These are phyloP conservation scores for Mucor sp. DNA, from an alignment of 371 early-diverging fungal genomes.

Conservation along the genomic window DNA sequence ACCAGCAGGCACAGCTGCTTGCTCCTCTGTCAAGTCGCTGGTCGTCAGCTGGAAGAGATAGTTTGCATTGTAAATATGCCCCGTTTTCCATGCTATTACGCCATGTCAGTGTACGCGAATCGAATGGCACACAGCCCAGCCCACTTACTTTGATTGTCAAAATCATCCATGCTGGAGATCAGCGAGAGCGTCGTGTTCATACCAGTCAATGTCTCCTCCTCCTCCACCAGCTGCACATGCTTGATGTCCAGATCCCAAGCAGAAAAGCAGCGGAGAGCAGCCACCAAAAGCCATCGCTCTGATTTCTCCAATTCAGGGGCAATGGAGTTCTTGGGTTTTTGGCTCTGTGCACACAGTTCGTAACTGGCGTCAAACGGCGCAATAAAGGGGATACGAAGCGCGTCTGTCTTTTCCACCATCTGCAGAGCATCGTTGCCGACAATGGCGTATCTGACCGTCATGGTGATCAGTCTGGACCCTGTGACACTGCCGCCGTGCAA, in stretches of 20 bases:
- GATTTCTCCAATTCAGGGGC: slow-evolving; percentile 32
- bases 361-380: slow-evolving; percentile 53
- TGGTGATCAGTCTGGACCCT: slow-evolving; percentile 34
- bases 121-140: no score
- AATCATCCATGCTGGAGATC: slow-evolving; percentile 24
- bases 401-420: slow-evolving; percentile 50
- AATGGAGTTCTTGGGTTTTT: slow-evolving; percentile 23
- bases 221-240: slow-evolving; percentile 32
- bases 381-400: slow-evolving; percentile 50
- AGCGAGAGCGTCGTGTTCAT: slow-evolving; percentile 21
- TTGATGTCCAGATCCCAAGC: slow-evolving; percentile 53
- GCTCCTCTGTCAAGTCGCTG: slow-evolving; percentile 37
- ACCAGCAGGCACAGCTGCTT: slow-evolving; percentile 37
- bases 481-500: slow-evolving; percentile 30
- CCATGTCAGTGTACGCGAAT: neutral
- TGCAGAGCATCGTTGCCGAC: slow-evolving; percentile 12
- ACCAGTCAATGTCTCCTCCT: slow-evolving; percentile 18
- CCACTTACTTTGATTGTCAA: slow-evolving; percentile 27
- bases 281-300: slow-evolving; percentile 43
- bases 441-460: slow-evolving; percentile 29
- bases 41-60: slow-evolving; percentile 41
- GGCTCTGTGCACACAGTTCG: slow-evolving; percentile 35
- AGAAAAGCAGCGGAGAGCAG: slow-evolving; percentile 45
- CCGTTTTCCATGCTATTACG: slow-evolving; percentile 37
- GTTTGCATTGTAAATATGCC: slow-evolving; percentile 44